Conservation (phyloP, 148 eudicot species). For the Cornus kousa region DNA sequence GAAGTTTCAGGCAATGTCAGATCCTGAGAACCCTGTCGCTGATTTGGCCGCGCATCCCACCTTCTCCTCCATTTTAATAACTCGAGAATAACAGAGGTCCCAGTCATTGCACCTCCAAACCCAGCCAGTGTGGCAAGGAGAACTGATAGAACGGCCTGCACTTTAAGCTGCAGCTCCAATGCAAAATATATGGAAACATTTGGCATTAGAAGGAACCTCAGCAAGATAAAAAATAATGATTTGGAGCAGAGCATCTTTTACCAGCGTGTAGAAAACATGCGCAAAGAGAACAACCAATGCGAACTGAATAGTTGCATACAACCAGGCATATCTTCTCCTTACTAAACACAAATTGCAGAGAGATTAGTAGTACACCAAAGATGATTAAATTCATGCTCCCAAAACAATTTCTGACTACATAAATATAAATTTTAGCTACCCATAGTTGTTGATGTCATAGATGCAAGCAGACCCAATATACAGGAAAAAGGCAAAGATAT, state of each 20-base stretch:
- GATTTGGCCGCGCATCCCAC: slow-evolving; percentile 28
- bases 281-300: slow-evolving; percentile 63
- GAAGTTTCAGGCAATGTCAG: slow-evolving; percentile 17
- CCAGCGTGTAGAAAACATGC: slow-evolving; percentile 69
- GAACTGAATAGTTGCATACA: slow-evolving; percentile 77
- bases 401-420: slow-evolving; percentile 1
- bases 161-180: slow-evolving; percentile 48
- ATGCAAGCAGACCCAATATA: slow-evolving; percentile 91
- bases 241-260: slow-evolving; percentile 29
- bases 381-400: background rate
- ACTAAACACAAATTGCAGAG: slow-evolving; percentile 40
- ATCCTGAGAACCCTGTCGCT: slow-evolving; percentile 24
- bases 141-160: slow-evolving; percentile 73
- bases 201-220: background rate
- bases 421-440: slow-evolving; percentile 39
- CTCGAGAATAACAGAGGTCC: slow-evolving; percentile 57
- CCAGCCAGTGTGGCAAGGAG: slow-evolving; percentile 85
- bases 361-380: slow-evolving; percentile 3
- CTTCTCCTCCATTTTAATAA: slow-evolving; percentile 36
- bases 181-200: slow-evolving; percentile 8
- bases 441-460: slow-evolving; percentile 93
- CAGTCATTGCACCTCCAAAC: slow-evolving; percentile 77
- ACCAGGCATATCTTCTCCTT: slow-evolving; percentile 70
- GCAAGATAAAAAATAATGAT: background rate
- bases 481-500: slow-evolving; percentile 94